These are phyloP conservation scores for Acacia concinna DNA, from an alignment of 331 rosid species.

Conservation along the genomic window DNA sequence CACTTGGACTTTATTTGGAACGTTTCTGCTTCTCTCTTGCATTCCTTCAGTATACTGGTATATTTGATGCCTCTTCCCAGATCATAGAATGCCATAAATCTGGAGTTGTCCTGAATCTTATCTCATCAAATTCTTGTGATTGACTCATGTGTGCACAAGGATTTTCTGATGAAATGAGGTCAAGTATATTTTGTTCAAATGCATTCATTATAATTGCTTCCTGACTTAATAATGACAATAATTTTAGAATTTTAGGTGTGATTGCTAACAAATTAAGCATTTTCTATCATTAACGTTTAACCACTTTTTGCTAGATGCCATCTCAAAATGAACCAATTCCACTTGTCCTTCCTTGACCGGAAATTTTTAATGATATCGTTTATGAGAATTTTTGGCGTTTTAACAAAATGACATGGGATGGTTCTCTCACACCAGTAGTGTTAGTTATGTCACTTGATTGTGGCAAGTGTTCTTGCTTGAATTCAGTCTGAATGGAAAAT, in stretches of 20 bases:
- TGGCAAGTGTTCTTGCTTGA: not conserved
- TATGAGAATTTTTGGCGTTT: not conserved
- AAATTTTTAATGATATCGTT: not conserved
- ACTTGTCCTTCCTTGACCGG: not conserved
- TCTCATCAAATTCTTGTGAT: slow-evolving; percentile 6
- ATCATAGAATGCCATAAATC: not conserved
- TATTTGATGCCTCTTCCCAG: not conserved
- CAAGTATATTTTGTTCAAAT: not conserved
- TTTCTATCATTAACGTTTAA: not conserved
- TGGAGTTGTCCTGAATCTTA: not conserved
- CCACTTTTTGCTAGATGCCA: not conserved
- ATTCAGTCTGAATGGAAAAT: not conserved
- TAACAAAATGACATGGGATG: not conserved
- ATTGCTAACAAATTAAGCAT: not conserved
- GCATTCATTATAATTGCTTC: not conserved
- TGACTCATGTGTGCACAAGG: not conserved
- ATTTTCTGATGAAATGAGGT: slow-evolving; percentile 8
- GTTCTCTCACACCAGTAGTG: not conserved
- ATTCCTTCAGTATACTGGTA: not conserved
- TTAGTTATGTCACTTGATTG: not conserved
- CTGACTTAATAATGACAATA: not conserved
- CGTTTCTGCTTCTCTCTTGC: not conserved
- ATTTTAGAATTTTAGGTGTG: not conserved
- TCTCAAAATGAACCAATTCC: not conserved
- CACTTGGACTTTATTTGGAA: not conserved